These are phyloP conservation scores for Ophiosphaerella korrae DNA, from an alignment of 2,329 filamentous ascomycete species.

Conservation along the genomic window DNA sequence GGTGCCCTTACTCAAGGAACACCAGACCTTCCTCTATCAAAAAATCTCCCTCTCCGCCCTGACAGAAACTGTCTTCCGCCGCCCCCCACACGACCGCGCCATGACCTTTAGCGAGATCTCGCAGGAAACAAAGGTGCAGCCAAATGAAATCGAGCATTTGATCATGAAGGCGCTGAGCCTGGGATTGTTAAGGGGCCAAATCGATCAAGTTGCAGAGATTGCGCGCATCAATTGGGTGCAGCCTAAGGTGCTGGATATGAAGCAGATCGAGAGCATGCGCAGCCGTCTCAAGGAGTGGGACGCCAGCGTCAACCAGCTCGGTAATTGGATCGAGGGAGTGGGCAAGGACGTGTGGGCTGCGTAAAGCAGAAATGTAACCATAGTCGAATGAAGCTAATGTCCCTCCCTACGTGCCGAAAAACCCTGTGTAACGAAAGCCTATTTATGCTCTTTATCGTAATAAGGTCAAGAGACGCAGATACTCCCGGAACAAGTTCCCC, in stretches of 20 bases:
- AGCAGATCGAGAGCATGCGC: conserved; percentile 93
- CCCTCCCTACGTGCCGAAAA: too few relatives aligned
- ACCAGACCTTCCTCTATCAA: conserved; percentile 85
- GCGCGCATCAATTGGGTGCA: conserved; percentile 98
- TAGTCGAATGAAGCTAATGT: too few relatives aligned
- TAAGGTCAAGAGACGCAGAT: too few relatives aligned
- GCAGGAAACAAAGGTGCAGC: conserved; percentile 87
- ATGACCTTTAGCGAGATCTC: conserved; percentile 91
- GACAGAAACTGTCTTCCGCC: conserved; percentile 94
- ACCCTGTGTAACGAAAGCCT: too few relatives aligned
- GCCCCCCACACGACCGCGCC: conserved; percentile 91
- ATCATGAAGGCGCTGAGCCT: conserved; percentile 99
- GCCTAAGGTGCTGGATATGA: conserved; percentile 95
- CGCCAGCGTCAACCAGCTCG: conserved; percentile 90
- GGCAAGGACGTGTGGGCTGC: conserved; percentile 97
- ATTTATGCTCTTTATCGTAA: too few relatives aligned
- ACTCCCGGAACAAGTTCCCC: too few relatives aligned
- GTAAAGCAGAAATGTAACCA: conserved; percentile 12
- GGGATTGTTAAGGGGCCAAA: conserved; percentile 85
- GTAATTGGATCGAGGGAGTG: conserved; percentile 93
- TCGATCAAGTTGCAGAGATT: conserved; percentile 94
- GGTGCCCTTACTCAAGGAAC: conserved; percentile 77
- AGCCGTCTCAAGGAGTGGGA: conserved; percentile 91
- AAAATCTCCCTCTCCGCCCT: conserved; percentile 98
- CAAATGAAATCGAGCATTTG: conserved; percentile 93